A percentile compares a stretch with the other conserved stretches of the same genome.
These are phyloP conservation scores for Camellia oleifera DNA, from an alignment of 179 eudicot species.

Conservation along the genomic window DNA sequence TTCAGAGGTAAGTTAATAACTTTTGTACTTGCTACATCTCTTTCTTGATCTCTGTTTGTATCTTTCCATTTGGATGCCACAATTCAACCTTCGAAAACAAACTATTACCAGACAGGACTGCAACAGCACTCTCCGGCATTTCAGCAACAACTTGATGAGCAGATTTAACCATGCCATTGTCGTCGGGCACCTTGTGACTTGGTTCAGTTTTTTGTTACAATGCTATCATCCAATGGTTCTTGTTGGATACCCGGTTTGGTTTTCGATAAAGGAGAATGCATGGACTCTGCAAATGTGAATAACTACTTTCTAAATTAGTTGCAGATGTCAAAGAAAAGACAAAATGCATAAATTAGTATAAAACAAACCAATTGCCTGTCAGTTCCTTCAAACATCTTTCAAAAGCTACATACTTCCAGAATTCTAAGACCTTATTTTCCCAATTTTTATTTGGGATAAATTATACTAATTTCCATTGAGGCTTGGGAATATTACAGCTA, in stretches of 20 bases:
- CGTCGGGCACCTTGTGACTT: constrained; percentile 6
- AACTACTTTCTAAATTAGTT: not conserved
- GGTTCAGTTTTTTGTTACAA: not conserved
- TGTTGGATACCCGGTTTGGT: constrained; percentile 23
- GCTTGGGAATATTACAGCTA: no score
- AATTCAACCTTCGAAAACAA: constrained; percentile 13
- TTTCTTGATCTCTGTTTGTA: constrained; percentile 16
- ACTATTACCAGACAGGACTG: constrained; percentile 9
- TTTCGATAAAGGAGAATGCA: constrained; percentile 29
- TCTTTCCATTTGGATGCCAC: constrained; percentile 18
- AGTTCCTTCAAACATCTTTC: not conserved
- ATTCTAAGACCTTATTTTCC: not conserved
- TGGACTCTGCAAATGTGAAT: constrained; percentile 26
- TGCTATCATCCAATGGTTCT: constrained; percentile 16
- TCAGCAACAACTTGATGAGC: constrained; percentile 15
- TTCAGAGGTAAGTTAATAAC: not conserved
- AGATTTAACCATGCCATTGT: constrained; percentile 25
- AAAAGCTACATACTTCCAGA: not conserved
- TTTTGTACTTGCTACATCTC: not conserved
- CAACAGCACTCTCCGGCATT: not conserved
- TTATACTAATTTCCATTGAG: no score
- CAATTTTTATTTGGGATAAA: not conserved
- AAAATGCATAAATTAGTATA: not conserved
- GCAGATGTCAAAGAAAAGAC: not conserved
- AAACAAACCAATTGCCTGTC: not conserved